phyloP scores from a whole-genome alignment of 2,329 filamentous ascomycete species.

The Pseudogymnoascus sp. region DNA sequence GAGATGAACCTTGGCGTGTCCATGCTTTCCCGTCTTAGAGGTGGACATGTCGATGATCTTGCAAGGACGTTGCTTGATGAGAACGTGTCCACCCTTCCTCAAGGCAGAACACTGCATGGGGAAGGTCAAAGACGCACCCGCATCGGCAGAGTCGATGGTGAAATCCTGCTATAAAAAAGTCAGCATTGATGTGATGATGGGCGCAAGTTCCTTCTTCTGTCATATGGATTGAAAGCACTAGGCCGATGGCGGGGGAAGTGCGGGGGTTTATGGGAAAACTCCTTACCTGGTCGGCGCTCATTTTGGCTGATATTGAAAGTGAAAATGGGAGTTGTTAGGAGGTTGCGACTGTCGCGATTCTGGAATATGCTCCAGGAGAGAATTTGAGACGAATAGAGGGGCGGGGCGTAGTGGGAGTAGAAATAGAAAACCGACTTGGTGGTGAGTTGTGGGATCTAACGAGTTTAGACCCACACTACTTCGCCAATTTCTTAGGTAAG shows the following conservation, averaged over 20 bases:
- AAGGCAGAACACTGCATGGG: constrained; percentile 99
- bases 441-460: constrained; percentile 15
- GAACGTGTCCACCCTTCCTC: constrained; percentile 98
- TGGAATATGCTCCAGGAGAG: constrained; percentile 17
- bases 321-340: constrained; percentile 20
- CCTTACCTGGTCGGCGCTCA: constrained; percentile 59
- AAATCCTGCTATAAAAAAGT: constrained; percentile 32
- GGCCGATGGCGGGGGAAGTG: constrained; percentile 26
- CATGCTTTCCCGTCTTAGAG: constrained; percentile 99
- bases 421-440: constrained; percentile 21
- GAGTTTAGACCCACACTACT: constrained; percentile 10
- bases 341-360: not conserved
- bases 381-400: constrained; percentile 18
- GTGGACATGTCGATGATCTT: constrained; percentile 99
- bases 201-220: not conserved
- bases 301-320: constrained; percentile 39
- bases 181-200: not conserved
- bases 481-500: constrained; percentile 8
- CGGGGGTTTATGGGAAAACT: constrained; percentile 21
- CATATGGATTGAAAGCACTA: constrained; percentile 19
- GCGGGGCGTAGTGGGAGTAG: constrained; percentile 19
- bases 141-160: constrained; percentile 89
- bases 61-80: constrained; percentile 98
- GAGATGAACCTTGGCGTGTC: constrained; percentile 99
- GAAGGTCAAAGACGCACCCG: constrained; percentile 88